A percentile compares a stretch with the other conserved stretches of the same genome.
Conservation (phyloP, 164 flowering plant species). For the Kingdonia uniflora region DNA sequence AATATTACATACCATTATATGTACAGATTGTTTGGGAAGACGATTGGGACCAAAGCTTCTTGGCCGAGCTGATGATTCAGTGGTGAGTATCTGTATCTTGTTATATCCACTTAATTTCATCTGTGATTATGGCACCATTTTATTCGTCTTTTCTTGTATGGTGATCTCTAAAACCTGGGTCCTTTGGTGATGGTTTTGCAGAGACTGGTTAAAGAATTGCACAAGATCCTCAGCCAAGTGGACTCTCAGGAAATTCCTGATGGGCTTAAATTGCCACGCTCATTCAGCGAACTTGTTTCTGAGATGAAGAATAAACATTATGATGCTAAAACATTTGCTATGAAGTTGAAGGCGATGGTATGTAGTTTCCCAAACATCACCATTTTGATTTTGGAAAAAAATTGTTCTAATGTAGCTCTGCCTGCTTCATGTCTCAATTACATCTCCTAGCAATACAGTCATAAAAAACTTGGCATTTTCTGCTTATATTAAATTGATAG, state of each 20-base stretch:
- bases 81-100: constrained; percentile 32
- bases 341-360: constrained; percentile 77
- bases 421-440: too few species aligned
- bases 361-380: constrained; percentile 11
- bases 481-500: too few species aligned
- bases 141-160: too few species aligned
- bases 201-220: constrained; percentile 70
- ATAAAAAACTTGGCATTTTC: too few species aligned
- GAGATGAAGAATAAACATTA: constrained; percentile 72
- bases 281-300: constrained; percentile 62
- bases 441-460: too few species aligned
- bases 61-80: constrained; percentile 76
- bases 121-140: constrained; percentile 15
- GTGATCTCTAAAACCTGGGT: too few species aligned
- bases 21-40: constrained; percentile 83
- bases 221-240: constrained; percentile 73
- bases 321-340: constrained; percentile 75
- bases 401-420: too few species aligned
- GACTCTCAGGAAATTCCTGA: constrained; percentile 62
- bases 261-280: constrained; percentile 62
- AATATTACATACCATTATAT: too few species aligned
- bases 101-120: constrained; percentile 14
- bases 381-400: too few species aligned
- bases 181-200: constrained; percentile 30
- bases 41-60: constrained; percentile 87